Base-by-base conservation (phyloP, 139 green algal species). In the Pleodorina starrii region DNA sequence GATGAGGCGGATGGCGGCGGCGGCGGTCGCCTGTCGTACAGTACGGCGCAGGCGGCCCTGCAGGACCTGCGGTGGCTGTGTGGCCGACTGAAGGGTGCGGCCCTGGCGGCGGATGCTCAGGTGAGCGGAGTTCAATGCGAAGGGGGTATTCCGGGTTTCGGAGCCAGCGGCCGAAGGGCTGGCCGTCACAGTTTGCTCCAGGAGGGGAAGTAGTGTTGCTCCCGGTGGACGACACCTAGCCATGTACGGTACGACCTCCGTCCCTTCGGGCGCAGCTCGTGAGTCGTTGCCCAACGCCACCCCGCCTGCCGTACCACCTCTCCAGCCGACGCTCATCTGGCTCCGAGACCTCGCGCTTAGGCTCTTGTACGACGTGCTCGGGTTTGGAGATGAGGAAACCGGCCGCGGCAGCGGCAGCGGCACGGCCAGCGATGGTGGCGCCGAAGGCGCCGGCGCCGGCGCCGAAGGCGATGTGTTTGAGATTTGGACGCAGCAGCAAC, bases 61-160 rank as follows among this genome's bases (percentile, higher is more conserved):
- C 63, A 38, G 29, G 82, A 88, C 43, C 17, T 88, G 32, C 63
- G 23, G 9, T 88, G 82, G 82, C 82, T 88, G 21, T 88, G 66
- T 32, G 9, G 43, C 44, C 66, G 66, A 5, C 44, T 88, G 82
- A 4, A 69, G 48, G 50, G n/a, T n/a, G n/a, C n/a, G n/a, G n/a
- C n/a, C n/a, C n/a, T n/a, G n/a, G n/a, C n/a, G n/a, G n/a, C n/a
- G n/a, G n/a, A n/a, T n/a, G n/a, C n/a, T n/a, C n/a, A n/a, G n/a
- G n/a, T n/a, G n/a, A n/a, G n/a, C n/a, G n/a, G n/a, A n/a, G n/a
- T n/a, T n/a, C n/a, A n/a, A n/a, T n/a, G n/a, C n/a, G n/a, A n/a
- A n/a, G n/a, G n/a, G n/a, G n/a, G n/a, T n/a, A n/a, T n/a, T n/a
- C n/a, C n/a, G n/a, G n/a, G n/a, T n/a, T n/a, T n/a, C n/a, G n/a